Conservation (phyloP, 164 flowering plant genomes). For the Annona cherimola region DNA sequence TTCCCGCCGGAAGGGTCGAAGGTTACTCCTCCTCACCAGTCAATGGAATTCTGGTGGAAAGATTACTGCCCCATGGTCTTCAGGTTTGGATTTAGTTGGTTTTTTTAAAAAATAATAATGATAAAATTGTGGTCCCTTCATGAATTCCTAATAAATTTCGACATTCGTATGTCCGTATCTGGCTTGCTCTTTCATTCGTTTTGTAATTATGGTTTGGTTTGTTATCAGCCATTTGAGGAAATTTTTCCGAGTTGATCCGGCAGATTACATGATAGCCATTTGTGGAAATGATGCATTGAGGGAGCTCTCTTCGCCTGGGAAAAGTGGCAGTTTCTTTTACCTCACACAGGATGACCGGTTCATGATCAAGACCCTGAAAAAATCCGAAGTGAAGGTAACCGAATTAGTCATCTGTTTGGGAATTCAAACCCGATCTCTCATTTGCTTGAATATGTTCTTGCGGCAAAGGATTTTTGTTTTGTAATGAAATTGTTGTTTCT, state of each 20-base stretch:
- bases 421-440: background rate
- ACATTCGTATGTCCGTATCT: no score
- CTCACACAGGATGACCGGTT: constrained; percentile 77
- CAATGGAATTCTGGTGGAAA: constrained; percentile 49
- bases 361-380: constrained; percentile 80
- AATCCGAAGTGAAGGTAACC: constrained; percentile 80
- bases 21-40: constrained; percentile 45
- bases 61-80: constrained; percentile 63
- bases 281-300: constrained; percentile 67
- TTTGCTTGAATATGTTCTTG: background rate
- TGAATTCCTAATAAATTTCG: background rate
- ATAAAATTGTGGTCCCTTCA: no score
- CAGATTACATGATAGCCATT: constrained; percentile 67
- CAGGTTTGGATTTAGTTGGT: constrained; percentile 21
- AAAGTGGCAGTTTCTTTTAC: constrained; percentile 77
- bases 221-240: constrained; percentile 46
- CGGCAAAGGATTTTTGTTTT: background rate
- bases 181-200: background rate
- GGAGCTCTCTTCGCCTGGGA: constrained; percentile 66
- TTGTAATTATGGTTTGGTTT: constrained; percentile 6
- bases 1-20: constrained; percentile 48
- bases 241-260: constrained; percentile 55
- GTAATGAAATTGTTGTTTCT: background rate
- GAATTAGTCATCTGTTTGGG: background rate
- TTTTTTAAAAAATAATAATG: background rate